Conservation (phyloP, 75 land plant genomes). For the Pseudotsuga menziesii region DNA sequence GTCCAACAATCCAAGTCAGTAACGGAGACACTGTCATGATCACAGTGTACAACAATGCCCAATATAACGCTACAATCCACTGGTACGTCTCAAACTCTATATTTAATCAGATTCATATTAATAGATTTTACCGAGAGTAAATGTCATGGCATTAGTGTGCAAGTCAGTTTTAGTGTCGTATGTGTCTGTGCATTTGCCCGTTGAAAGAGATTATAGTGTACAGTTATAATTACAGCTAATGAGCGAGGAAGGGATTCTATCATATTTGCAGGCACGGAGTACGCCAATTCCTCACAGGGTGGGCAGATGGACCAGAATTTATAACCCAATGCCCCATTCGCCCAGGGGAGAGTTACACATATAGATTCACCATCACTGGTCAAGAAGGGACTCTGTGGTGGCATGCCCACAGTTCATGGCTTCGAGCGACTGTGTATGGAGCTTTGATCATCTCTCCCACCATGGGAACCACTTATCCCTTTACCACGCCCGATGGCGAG, state of each 20-base stretch:
- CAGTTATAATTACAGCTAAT: too few species aligned
- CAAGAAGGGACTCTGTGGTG: constrained; percentile 55
- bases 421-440: constrained; percentile 53
- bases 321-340: constrained; percentile 37
- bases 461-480: constrained; percentile 26
- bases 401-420: constrained; percentile 47
- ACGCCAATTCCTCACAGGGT: constrained; percentile 15
- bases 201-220: too few species aligned
- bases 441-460: constrained; percentile 42
- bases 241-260: not conserved
- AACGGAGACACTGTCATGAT: too few species aligned
- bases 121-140: too few species aligned
- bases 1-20: too few species aligned
- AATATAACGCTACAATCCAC: too few species aligned
- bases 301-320: constrained; percentile 39
- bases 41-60: too few species aligned
- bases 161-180: too few species aligned
- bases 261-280: constrained; percentile 31
- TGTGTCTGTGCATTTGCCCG: too few species aligned
- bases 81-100: too few species aligned
- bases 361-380: constrained; percentile 19
- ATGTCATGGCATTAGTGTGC: too few species aligned
- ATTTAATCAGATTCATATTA: too few species aligned
- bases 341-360: constrained; percentile 29
- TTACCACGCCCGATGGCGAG: constrained; percentile 18